Evolutionary conservation across 2,329 filamentous ascomycete genomes (phyloP).

Genomic region (Tympanopsis confertula): DNA sequence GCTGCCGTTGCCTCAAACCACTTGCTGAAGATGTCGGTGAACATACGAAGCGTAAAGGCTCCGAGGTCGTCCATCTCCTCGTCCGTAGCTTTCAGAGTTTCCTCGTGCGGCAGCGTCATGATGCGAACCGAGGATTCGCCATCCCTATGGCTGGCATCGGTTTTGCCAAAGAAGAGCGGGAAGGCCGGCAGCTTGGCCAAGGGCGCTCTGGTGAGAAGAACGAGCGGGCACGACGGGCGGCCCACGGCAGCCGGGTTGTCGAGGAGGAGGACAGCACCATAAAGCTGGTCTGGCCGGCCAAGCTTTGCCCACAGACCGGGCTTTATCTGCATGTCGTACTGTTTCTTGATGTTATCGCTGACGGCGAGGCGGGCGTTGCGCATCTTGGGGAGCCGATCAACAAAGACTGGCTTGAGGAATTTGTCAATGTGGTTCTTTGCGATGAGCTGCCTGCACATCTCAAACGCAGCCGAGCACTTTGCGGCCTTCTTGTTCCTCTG

Average conservation of each 20-base stretch:
- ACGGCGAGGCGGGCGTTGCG: constrained; percentile 77
- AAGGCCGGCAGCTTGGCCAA: constrained; percentile 59
- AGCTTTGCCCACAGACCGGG: constrained; percentile 57
- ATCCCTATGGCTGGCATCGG: constrained; percentile 44
- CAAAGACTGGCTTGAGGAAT: constrained; percentile 62
- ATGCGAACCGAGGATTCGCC: constrained; percentile 16
- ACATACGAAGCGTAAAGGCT: constrained; percentile 63
- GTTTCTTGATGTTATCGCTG: constrained; percentile 61
- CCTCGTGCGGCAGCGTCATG: constrained; percentile 20
- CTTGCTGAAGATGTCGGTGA: constrained; percentile 86
- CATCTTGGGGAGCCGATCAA: constrained; percentile 65
- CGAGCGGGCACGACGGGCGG: constrained; percentile 48
- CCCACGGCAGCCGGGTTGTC: constrained; percentile 40
- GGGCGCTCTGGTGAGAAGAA: constrained; percentile 55
- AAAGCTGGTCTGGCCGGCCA: constrained; percentile 40
- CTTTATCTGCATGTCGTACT: constrained; percentile 71
- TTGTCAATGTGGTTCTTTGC: constrained; percentile 58
- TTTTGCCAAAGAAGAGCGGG: constrained; percentile 59
- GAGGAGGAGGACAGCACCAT: constrained; percentile 50
- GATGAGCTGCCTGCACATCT: constrained; percentile 62
- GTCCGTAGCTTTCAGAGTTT: constrained; percentile 28
- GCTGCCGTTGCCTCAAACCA: constrained; percentile 50
- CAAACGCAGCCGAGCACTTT: constrained; percentile 80
- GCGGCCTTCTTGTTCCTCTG: constrained; percentile 64
- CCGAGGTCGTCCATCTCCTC: constrained; percentile 44